phyloP scores from a whole-genome alignment of 768 basidiomycete species.

The Nidularia sp. region DNA sequence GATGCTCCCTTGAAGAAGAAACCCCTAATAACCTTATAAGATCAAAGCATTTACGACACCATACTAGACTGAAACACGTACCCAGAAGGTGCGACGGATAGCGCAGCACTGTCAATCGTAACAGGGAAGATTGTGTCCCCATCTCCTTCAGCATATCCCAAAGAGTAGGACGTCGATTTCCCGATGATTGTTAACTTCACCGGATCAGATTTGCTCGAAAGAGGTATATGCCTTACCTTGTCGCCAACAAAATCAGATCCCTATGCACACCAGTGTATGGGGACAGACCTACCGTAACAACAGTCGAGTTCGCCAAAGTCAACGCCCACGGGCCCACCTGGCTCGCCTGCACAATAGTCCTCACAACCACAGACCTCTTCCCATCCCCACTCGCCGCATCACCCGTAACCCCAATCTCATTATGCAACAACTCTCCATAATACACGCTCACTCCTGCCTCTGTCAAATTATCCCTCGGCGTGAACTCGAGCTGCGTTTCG shows the following conservation, averaged over 20 bases:
- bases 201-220: slow-evolving; percentile 15
- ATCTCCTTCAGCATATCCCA: slow-evolving; percentile 28
- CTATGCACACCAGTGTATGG: neutral
- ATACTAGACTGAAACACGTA: slow-evolving; percentile 5
- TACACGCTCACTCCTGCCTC: slow-evolving; percentile 34
- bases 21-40: slow-evolving; percentile 13
- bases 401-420: slow-evolving; percentile 29
- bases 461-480: slow-evolving; percentile 20
- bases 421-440: slow-evolving; percentile 31
- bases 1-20: slow-evolving; percentile 34
- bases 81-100: slow-evolving; percentile 29
- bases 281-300: slow-evolving; percentile 18
- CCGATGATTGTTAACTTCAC: slow-evolving; percentile 25
- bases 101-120: slow-evolving; percentile 23
- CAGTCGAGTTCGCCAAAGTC: slow-evolving; percentile 22
- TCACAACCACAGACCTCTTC: slow-evolving; percentile 15
- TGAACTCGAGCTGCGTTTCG: slow-evolving; percentile 28
- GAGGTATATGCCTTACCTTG: slow-evolving; percentile 13
- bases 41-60: too few relatives aligned
- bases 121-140: slow-evolving; percentile 17
- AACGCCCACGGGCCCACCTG: slow-evolving; percentile 31
- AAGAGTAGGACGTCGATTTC: slow-evolving; percentile 20
- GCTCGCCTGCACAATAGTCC: slow-evolving; percentile 21
- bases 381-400: slow-evolving; percentile 9
- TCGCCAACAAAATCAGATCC: neutral